Evolutionary conservation across 192 early-diverging fungal species (phyloP).

Genomic region (Coemansia sp.): DNA sequence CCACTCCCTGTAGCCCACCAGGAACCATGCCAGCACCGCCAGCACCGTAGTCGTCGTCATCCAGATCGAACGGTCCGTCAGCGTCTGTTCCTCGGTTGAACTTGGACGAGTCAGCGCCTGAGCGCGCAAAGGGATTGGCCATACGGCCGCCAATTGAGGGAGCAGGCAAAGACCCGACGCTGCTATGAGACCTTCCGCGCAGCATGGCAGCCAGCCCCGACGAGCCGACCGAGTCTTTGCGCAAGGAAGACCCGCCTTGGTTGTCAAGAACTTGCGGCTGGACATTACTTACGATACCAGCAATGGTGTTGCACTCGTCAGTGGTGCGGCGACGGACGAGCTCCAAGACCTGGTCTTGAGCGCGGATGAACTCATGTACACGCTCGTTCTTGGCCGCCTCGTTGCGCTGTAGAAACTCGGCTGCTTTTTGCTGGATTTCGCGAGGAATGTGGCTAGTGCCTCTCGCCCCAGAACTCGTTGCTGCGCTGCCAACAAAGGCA

Average conservation of each 20-base stretch:
- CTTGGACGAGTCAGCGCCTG: not conserved
- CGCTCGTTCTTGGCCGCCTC: conserved; percentile 47
- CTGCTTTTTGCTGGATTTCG: conserved; percentile 38
- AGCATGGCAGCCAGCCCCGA: conserved; percentile 55
- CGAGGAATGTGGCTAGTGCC: conserved; percentile 29
- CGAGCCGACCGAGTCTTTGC: conserved; percentile 13
- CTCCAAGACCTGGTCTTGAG: conserved; percentile 49
- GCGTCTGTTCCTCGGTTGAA: not conserved
- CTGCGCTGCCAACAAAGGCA: not conserved
- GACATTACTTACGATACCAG: conserved; percentile 23
- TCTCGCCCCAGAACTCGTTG: conserved; percentile 3
- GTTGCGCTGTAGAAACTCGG: conserved; percentile 36
- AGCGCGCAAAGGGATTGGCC: conserved; percentile 7
- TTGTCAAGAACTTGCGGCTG: conserved; percentile 25
- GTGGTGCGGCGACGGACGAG: conserved; percentile 17
- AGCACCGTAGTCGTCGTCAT: not conserved
- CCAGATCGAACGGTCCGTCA: not conserved
- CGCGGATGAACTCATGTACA: conserved; percentile 37
- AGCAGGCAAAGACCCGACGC: not conserved
- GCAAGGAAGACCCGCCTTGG: conserved; percentile 2
- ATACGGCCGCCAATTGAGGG: not conserved
- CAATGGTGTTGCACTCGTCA: conserved; percentile 36
- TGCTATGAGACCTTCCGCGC: conserved; percentile 15
- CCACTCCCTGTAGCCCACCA: not conserved
- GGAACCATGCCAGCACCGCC: conserved; percentile 2